phyloP scores from a whole-genome alignment of 805 yeast species.

The Nakazawaea wyomingensis region DNA sequence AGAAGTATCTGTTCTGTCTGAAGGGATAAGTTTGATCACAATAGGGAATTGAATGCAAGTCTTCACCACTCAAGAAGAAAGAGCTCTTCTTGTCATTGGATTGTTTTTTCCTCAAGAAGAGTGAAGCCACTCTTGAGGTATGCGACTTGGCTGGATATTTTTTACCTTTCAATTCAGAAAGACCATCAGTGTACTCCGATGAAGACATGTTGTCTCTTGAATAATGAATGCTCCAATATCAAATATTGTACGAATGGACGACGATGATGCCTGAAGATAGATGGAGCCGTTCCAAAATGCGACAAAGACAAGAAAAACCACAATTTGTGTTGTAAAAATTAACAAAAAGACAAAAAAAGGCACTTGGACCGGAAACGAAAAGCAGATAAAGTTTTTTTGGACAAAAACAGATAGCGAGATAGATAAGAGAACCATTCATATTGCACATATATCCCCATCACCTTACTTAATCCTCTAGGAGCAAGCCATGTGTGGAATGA shows the following conservation, averaged over 20 bases:
- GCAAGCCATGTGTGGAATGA: conserved; percentile 8
- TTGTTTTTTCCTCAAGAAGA: conserved; percentile 22
- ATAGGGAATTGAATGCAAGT: conserved; percentile 56
- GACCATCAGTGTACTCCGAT: conserved; percentile 7
- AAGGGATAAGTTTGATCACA: conserved; percentile 75
- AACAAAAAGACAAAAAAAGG: not conserved
- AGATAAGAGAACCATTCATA: too few species aligned
- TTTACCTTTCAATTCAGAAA: conserved; percentile 21
- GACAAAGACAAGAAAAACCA: too few species aligned
- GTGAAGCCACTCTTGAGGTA: conserved; percentile 44
- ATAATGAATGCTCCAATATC: too few species aligned
- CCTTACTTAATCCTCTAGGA: not conserved
- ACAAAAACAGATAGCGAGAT: too few species aligned
- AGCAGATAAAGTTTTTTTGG: too few species aligned
- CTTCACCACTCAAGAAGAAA: conserved; percentile 59
- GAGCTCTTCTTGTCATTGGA: conserved; percentile 13
- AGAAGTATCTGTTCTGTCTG: conserved; percentile 90
- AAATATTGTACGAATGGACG: not conserved
- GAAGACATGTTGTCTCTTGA: not conserved
- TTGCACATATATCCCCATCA: not conserved
- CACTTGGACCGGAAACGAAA: too few species aligned
- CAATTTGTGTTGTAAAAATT: too few species aligned
- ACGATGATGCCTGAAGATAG: not conserved
- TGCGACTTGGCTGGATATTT: conserved; percentile 86
- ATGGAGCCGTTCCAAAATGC: not conserved